Percentiles rank a stretch among this genome's conserved stretches.
Conservation (phyloP, 495 filamentous ascomycete species). For the Cairneyella variabilis region DNA sequence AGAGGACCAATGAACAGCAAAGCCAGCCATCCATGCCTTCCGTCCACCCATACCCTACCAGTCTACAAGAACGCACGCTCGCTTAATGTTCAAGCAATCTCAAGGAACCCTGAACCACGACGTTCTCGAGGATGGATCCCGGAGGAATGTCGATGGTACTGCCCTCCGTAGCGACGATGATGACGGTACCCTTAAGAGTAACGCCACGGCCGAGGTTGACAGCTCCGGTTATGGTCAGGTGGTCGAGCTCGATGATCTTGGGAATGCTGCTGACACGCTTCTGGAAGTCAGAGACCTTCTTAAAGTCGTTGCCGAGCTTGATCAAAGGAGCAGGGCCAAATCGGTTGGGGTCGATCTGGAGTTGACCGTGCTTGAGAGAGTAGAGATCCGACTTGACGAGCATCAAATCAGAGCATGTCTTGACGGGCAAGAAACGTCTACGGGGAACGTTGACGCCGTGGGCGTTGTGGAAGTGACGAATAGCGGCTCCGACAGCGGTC, state of each 20-base stretch:
- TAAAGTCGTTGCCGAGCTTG: conserved; percentile 98
- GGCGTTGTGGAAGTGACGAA: conserved; percentile 97
- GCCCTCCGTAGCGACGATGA: conserved; percentile 97
- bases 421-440: conserved; percentile 97
- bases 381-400: conserved; percentile 99
- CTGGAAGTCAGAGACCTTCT: conserved; percentile 99
- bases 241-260: conserved; percentile 96
- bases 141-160: conserved; percentile 97
- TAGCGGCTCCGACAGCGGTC: conserved; percentile 96
- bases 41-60: too few species aligned
- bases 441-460: conserved; percentile 99
- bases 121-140: conserved; percentile 95
- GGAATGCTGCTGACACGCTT: conserved; percentile 94
- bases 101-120: conserved; percentile 97
- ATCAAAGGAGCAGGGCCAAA: conserved; percentile 98
- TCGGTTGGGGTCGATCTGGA: conserved; percentile 90
- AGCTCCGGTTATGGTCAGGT: conserved; percentile 93
- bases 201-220: conserved; percentile 96
- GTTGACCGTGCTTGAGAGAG: conserved; percentile 98
- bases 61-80: too few species aligned
- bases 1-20: too few species aligned
- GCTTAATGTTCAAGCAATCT: conserved; percentile 93
- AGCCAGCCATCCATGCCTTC: not conserved
- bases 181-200: conserved; percentile 97
- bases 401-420: conserved; percentile 99